Evolutionary conservation across 176 grass and related monocot genomes (phyloP).

Genomic region (Carex littledalei): DNA sequence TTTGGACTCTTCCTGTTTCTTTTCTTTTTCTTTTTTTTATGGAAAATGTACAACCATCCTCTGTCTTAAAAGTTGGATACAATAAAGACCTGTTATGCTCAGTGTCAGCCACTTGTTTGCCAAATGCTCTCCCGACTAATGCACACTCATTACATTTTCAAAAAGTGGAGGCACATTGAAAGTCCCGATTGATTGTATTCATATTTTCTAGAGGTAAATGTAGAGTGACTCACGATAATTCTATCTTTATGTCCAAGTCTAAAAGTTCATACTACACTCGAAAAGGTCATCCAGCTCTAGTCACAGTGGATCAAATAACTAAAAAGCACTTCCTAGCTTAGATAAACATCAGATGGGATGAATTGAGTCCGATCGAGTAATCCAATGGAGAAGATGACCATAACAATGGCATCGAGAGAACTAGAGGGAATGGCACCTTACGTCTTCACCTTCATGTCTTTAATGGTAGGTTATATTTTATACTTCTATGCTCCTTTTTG

Average conservation of each 20-base stretch:
- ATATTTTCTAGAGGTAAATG: background rate
- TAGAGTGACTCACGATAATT: background rate
- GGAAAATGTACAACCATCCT: background rate
- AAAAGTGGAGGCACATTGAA: background rate
- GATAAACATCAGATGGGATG: background rate
- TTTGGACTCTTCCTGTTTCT: background rate
- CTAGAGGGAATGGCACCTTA: background rate
- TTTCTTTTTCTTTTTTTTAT: background rate
- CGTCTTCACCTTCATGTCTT: conserved; percentile 25
- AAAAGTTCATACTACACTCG: background rate
- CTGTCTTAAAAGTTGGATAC: background rate
- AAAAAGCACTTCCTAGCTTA: background rate
- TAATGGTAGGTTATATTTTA: conserved; percentile 37
- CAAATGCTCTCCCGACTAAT: background rate
- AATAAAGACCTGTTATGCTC: background rate
- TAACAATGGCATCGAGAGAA: conserved; percentile 7
- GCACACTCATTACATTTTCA: background rate
- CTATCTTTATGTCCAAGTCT: background rate
- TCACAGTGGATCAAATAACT: background rate
- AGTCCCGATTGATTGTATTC: background rate
- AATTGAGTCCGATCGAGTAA: background rate
- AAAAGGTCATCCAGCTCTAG: background rate
- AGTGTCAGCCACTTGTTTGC: conserved; percentile 19
- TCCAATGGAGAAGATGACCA: background rate
- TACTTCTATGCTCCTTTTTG: conserved; percentile 82